These are phyloP conservation scores for Aspergillus vadensis DNA, from an alignment of 2,329 filamentous ascomycete species.

Conservation along the genomic window DNA sequence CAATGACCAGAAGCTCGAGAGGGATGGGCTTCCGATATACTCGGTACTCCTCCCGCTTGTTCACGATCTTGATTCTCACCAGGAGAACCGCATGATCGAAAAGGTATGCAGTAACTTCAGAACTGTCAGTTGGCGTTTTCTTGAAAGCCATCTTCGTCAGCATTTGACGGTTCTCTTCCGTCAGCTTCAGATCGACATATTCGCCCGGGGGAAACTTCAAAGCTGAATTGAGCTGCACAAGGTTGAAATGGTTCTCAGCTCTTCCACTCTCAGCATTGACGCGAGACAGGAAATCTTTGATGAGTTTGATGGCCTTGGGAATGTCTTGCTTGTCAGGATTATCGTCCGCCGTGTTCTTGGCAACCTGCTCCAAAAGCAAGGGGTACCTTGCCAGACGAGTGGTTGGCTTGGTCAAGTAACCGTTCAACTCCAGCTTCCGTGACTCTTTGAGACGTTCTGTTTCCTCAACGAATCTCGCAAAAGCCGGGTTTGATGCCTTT, in stretches of 20 bases:
- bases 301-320: constrained; percentile 81
- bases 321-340: constrained; percentile 91
- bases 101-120: constrained; percentile 90
- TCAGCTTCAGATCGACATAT: constrained; percentile 89
- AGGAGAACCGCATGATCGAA: constrained; percentile 95
- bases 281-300: constrained; percentile 80
- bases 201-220: constrained; percentile 89
- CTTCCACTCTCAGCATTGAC: constrained; percentile 96
- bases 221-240: constrained; percentile 87
- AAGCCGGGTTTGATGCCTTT: constrained; percentile 79
- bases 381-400: constrained; percentile 94
- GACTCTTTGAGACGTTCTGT: constrained; percentile 96
- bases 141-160: constrained; percentile 94
- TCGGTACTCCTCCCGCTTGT: constrained; percentile 91
- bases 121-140: constrained; percentile 83
- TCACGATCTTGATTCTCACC: constrained; percentile 85
- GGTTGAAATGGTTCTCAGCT: constrained; percentile 95
- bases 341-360: constrained; percentile 87
- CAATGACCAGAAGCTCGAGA: constrained; percentile 86
- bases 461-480: constrained; percentile 91
- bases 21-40: constrained; percentile 96
- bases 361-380: constrained; percentile 82
- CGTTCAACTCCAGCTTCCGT: constrained; percentile 92
- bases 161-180: constrained; percentile 87
- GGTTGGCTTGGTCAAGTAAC: constrained; percentile 96